Conservation (phyloP, 768 basidiomycete genomes). For the Xerocomellus chrysenteron region DNA sequence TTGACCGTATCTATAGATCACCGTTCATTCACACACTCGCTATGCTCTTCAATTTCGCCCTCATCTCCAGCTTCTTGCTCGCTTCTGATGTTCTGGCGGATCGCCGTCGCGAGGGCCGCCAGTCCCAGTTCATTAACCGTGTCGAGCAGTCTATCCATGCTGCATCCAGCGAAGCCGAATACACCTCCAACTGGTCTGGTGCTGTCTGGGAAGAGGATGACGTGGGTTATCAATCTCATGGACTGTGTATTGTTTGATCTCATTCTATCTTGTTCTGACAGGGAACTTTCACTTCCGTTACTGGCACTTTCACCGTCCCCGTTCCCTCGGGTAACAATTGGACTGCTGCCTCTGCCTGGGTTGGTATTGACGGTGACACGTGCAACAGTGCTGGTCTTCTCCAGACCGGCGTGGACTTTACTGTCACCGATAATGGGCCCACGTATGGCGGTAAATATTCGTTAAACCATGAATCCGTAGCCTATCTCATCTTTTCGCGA, state of each 20-base stretch:
- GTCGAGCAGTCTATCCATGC: not conserved
- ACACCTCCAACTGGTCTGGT: not conserved
- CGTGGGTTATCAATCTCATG: not conserved
- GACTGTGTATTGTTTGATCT: not conserved
- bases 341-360: not conserved
- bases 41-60: not conserved
- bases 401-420: conserved; percentile 4
- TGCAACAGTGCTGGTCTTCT: too few relatives aligned
- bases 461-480: too few relatives aligned
- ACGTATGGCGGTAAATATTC: conserved; percentile 2
- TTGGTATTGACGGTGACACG: conserved; percentile 8
- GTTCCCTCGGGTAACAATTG: not conserved
- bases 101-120: not conserved
- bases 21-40: not conserved
- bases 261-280: not conserved
- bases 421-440: not conserved
- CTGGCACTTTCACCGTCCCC: conserved; percentile 1
- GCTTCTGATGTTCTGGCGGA: not conserved
- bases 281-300: conserved; percentile 3
- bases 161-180: not conserved
- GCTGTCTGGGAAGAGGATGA: not conserved
- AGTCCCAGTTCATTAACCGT: not conserved
- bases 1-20: not conserved
- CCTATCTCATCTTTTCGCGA: not conserved
- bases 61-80: not conserved